These are phyloP conservation scores for Fusarium mexicanum DNA, from an alignment of 2,329 filamentous ascomycete species.

Conservation along the genomic window DNA sequence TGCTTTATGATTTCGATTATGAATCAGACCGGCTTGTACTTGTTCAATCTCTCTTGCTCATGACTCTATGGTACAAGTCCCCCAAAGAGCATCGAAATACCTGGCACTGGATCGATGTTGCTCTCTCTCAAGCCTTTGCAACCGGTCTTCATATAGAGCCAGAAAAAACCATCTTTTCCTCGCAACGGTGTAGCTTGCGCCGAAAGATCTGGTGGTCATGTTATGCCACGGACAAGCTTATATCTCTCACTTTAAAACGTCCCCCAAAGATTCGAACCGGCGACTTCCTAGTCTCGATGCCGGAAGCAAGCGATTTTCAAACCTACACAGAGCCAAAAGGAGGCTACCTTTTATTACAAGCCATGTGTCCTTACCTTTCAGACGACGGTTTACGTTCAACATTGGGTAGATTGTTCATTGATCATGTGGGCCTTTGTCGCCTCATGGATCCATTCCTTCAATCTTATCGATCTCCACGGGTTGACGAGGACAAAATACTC, in stretches of 20 bases:
- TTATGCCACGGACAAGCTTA: not conserved
- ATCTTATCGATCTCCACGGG: not conserved
- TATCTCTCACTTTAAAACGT: not conserved
- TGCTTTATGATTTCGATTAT: not conserved
- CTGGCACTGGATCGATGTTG: not conserved
- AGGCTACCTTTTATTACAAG: not conserved
- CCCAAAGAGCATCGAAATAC: not conserved
- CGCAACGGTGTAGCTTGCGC: not conserved
- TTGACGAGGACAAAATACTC: rapidly evolving
- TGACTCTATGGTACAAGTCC: not conserved
- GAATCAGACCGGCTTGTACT: not conserved
- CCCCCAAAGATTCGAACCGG: not conserved
- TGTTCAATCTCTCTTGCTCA: not conserved
- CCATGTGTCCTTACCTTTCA: not conserved
- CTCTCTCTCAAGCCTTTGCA: not conserved
- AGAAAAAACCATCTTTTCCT: not conserved
- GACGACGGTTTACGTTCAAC: not conserved
- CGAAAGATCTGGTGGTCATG: not conserved
- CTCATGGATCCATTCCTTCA: not conserved
- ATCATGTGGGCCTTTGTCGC: not conserved
- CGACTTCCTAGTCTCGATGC: not conserved
- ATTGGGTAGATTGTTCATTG: not conserved
- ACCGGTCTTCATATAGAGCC: not conserved
- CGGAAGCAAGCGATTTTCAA: not conserved
- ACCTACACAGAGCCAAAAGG: not conserved